A percentile compares a stretch with the other conserved stretches of the same genome.
phyloP scores from a whole-genome alignment of 1,284 basidiomycete species.

The Rhodotorula sp. region DNA sequence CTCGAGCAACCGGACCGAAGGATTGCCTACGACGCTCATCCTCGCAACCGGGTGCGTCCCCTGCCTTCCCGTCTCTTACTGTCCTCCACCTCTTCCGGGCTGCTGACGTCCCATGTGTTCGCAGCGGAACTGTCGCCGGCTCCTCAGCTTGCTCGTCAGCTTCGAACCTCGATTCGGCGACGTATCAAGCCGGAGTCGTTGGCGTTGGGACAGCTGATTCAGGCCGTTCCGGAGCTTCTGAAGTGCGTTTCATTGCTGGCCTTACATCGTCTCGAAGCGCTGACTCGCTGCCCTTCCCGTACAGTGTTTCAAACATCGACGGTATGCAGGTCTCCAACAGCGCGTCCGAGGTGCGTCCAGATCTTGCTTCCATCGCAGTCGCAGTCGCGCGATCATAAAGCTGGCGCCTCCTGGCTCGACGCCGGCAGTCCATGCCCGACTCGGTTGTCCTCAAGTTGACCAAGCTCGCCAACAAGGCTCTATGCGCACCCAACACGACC shows the following conservation, averaged over 20 bases:
- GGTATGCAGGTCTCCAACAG: constrained; percentile 43
- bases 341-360: constrained; percentile 16
- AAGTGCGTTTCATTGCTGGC: constrained; percentile 4
- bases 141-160: constrained; percentile 29
- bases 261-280: no score
- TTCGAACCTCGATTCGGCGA: constrained; percentile 7
- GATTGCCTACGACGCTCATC: constrained; percentile 3
- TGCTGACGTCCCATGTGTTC: not conserved
- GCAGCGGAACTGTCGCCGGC: constrained; percentile 44
- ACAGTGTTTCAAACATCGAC: constrained; percentile 40
- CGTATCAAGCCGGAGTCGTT: constrained; percentile 13
- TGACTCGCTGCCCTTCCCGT: no score
- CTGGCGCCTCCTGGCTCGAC: no score
- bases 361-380: no score
- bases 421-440: constrained; percentile 35
- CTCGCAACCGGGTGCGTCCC: constrained; percentile 11
- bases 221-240: constrained; percentile 44
- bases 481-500: constrained; percentile 40
- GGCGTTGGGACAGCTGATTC: constrained; percentile 17
- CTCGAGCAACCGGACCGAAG: not conserved
- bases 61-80: no score
- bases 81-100: no score
- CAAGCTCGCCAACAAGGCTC: constrained; percentile 41
- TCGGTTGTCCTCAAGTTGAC: constrained; percentile 41
- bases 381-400: no score